Evolutionary conservation across 352 stramenopile genomes (phyloP), one percentile per base, ranked within the genome.

Genomic region (Globisporangium middletonii): DNA sequence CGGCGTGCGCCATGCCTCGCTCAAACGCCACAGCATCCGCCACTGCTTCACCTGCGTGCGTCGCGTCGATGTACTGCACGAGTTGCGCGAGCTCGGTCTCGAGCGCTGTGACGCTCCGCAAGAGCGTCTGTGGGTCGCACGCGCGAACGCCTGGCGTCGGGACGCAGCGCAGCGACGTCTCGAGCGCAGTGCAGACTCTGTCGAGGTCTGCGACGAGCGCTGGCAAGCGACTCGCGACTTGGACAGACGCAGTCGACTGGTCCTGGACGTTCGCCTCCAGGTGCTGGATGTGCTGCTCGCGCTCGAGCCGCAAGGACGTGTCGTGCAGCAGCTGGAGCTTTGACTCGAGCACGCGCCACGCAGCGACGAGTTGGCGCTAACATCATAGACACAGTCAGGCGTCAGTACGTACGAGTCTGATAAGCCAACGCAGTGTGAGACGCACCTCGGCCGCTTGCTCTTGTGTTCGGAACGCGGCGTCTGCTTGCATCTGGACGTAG

Each of bases 271-370:
- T 62, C 5, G 56, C 38, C 27, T 86, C 67, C 3, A 77, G 15
- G 1, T 51, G 37, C 6, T 60, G 43, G 0, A 62, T 50, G 30
- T 81, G 66, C 19, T 62, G 44, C 49, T 88, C 74, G 0, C 64
- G 62, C 42, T 86, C 72, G 11, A 85, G 52, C 13, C 62, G 64
- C 28, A 81, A 50, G 4, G 55, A 62, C 45, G 63, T 71, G 38
- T 83, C 65, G n/a, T 85, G 71, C 18, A 84, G 46, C 0, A 81
- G 59, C 38, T 79, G 63, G 2, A 86, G 47, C 53, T 86, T 88
- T 2, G 72, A 72, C 35, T 83, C 72, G 9, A 86, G 58, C 12
- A 77, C 46, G 2, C 60, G 54, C 72, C 71, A 86, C 1, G 65
- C 65, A 0, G 61, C 64, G 2, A 83, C 23, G 15, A 85, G 65